These are phyloP conservation scores for Rhodofomes roseus DNA, from an alignment of 1,284 basidiomycete species.

Conservation along the genomic window DNA sequence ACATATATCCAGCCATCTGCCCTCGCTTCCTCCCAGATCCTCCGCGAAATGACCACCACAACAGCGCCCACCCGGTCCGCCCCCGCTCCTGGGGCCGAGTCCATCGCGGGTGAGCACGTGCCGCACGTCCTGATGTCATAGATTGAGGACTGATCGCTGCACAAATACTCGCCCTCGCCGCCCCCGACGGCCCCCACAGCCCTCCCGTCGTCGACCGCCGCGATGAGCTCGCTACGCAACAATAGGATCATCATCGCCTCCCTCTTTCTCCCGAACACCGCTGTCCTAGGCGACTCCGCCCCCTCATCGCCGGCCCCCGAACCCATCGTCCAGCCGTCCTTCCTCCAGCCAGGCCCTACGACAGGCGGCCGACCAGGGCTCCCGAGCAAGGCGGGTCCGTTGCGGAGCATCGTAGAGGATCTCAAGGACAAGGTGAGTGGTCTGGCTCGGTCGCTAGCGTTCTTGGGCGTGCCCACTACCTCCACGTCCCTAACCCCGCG, in stretches of 20 bases:
- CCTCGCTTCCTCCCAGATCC: neutral
- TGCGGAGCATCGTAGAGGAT: conserved; percentile 75
- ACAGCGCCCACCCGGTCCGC: neutral
- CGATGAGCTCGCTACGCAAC: conserved; percentile 63
- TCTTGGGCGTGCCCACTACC: neutral
- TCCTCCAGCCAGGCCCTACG: conserved; percentile 21
- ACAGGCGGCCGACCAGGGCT: conserved; percentile 6
- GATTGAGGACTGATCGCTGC: conserved; percentile 6
- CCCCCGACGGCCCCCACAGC: neutral
- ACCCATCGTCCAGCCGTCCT: conserved; percentile 14
- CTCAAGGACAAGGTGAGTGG: conserved; percentile 55
- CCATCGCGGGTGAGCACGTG: conserved; percentile 8
- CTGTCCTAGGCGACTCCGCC: conserved; percentile 52
- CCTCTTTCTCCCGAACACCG: conserved; percentile 73
- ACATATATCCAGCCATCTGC: conserved; percentile 3
- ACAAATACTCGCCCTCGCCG: conserved; percentile 6
- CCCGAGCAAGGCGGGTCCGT: conserved; percentile 28
- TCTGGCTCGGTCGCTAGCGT: neutral
- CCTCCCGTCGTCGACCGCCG: conserved; percentile 12
- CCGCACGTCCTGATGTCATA: conserved; percentile 9
- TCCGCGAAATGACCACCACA: neutral
- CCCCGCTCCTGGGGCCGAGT: neutral
- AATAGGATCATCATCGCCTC: conserved; percentile 74
- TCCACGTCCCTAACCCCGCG: no score
- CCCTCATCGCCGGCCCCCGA: conserved; percentile 38